A percentile compares a stretch with the other conserved stretches of the same genome.
Evolutionary conservation across 306 rosid genomes (phyloP).

Genomic region (Cercis canadensis): DNA sequence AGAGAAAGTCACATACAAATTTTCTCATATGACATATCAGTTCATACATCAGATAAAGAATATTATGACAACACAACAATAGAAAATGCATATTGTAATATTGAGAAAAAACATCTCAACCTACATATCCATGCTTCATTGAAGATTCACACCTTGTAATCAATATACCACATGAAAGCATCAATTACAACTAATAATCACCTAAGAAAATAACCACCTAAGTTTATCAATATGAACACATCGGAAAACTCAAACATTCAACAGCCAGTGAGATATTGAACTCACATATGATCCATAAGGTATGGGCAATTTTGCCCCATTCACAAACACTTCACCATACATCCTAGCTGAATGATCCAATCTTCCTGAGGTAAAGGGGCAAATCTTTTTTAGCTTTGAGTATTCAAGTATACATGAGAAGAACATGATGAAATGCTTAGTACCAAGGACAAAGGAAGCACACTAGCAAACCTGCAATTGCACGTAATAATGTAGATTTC

Average conservation of each 20-base stretch:
- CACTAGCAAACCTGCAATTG: conserved; percentile 77
- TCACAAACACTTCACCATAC: conserved; percentile 92
- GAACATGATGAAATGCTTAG: conserved; percentile 29
- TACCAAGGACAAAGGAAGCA: conserved; percentile 26
- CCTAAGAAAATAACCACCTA: background rate
- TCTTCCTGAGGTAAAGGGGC: conserved; percentile 67
- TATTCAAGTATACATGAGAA: conserved; percentile 30
- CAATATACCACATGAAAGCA: conserved; percentile 24
- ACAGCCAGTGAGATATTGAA: conserved; percentile 31
- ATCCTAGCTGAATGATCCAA: conserved; percentile 77
- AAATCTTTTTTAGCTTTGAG: conserved; percentile 39
- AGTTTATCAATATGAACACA: conserved; percentile 18
- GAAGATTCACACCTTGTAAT: conserved; percentile 5
- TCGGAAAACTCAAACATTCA: conserved; percentile 25
- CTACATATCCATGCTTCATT: conserved; percentile 5
- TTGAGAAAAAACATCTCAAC: conserved; percentile 2
- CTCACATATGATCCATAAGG: conserved; percentile 96
- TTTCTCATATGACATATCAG: background rate
- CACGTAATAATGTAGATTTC: conserved; percentile 85
- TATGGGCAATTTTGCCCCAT: conserved; percentile 70
- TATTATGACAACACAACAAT: conserved; percentile 1
- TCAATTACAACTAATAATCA: conserved; percentile 5
- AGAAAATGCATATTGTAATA: conserved; percentile 4
- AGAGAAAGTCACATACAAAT: background rate
- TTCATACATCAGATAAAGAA: background rate